phyloP scores from a whole-genome alignment of 2,329 filamentous ascomycete species.

The Apiospora phragmitis region DNA sequence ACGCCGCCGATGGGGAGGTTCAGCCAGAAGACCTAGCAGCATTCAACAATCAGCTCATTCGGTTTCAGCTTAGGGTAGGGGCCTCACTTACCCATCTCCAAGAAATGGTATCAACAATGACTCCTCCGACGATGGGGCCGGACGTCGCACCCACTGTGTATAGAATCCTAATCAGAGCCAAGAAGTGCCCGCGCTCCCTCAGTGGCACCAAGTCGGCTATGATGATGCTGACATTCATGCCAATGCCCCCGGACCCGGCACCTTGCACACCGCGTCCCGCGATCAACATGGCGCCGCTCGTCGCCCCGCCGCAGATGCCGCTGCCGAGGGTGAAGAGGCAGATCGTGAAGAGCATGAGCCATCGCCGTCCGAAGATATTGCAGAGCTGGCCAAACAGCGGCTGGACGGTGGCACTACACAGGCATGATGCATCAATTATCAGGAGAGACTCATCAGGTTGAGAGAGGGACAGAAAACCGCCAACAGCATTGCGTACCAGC shows the following conservation, averaged over 20 bases:
- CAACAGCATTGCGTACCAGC: no score
- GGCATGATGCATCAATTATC: no score
- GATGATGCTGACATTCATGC: not conserved
- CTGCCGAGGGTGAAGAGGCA: conserved; percentile 10
- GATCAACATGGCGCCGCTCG: not conserved
- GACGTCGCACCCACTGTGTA: not conserved
- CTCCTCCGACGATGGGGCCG: conserved; percentile 9
- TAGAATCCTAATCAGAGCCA: not conserved
- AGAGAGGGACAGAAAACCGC: not conserved
- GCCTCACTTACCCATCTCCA: conserved; percentile 35
- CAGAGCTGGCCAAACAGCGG: conserved; percentile 44
- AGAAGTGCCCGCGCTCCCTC: not conserved
- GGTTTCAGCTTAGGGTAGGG: no score
- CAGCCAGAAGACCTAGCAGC: no score
- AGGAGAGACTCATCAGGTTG: no score
- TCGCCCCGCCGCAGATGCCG: conserved; percentile 9
- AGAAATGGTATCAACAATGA: not conserved
- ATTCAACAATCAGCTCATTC: no score
- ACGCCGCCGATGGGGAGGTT: no score
- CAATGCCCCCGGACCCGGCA: conserved; percentile 6
- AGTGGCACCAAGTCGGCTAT: conserved; percentile 10
- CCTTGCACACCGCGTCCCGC: conserved; percentile 6
- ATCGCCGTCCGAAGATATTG: conserved; percentile 47
- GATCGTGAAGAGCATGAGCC: conserved; percentile 15
- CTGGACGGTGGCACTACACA: conserved; percentile 38